A percentile compares a stretch with the other conserved stretches of the same genome.
These are phyloP conservation scores for Theileria orientalis DNA, from an alignment of 169 alveolate genomes.

Conservation along the genomic window DNA sequence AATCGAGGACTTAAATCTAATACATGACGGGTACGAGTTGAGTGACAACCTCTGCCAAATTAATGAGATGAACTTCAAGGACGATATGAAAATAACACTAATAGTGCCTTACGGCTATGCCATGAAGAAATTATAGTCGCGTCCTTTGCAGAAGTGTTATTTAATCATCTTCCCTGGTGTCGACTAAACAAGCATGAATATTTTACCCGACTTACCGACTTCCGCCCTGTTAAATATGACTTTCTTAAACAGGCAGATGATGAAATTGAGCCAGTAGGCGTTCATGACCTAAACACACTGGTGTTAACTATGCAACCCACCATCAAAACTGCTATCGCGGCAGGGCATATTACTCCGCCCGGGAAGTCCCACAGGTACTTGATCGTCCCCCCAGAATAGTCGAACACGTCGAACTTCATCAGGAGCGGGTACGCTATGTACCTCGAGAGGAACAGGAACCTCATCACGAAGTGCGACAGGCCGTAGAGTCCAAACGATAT, in stretches of 20 bases:
- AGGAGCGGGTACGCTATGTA: constrained; percentile 40
- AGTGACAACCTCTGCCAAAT: constrained; percentile 3
- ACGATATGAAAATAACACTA: not conserved
- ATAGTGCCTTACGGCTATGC: constrained; percentile 5
- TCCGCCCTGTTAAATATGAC: constrained; percentile 22
- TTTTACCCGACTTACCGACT: constrained; percentile 24
- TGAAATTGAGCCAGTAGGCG: constrained; percentile 60
- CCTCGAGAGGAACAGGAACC: constrained; percentile 34
- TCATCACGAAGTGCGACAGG: constrained; percentile 36
- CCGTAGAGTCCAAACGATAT: constrained; percentile 30
- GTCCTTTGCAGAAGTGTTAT: not conserved
- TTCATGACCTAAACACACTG: constrained; percentile 41
- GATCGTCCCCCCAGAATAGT: constrained; percentile 30
- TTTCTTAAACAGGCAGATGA: constrained; percentile 21
- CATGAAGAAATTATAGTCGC: constrained; percentile 3
- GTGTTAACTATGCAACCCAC: constrained; percentile 3
- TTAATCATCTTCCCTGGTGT: constrained; percentile 48
- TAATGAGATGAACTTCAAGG: constrained; percentile 2
- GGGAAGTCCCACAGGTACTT: constrained; percentile 46
- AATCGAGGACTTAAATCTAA: constrained; percentile 13
- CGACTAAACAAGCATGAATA: constrained; percentile 16
- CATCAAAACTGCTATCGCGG: constrained; percentile 32
- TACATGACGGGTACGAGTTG: not conserved
- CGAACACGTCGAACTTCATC: constrained; percentile 26
- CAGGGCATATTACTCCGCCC: constrained; percentile 42